Evolutionary conservation across 768 basidiomycete species (phyloP), one percentile per base, ranked within the genome.

Genomic region (Amanita rubescens): DNA sequence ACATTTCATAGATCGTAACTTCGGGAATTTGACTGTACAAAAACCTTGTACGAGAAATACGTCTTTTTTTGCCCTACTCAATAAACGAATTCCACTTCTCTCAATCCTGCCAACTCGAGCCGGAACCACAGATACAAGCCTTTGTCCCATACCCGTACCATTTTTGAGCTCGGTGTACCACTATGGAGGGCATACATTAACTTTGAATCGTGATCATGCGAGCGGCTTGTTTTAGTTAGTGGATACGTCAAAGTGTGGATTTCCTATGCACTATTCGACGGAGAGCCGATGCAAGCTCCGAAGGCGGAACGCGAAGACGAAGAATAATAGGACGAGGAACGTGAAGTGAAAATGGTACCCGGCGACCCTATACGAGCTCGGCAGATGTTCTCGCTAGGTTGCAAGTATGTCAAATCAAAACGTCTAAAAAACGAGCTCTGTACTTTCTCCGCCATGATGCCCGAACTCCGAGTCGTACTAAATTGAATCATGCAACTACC

Each of bases 241-340:
- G 90, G 90, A 3, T 94, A 98, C 65, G 88, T 93, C 70, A 97
- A 97, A 70, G 93, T 95, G 17, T 98, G 94, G 93, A 90, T 96
- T 52, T 85, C 93, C 50, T 98, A 87, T 67, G 95, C 95, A 0
- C 77, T 87, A 60, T 96, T 97, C 60, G 95, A 98, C 68, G 87
- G 83, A 5, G 86, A 87, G 60, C 73, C 81, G 5, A 85, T 89
- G 41, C 83, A 83, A 4, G 60, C 84, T 5, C 78, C 80, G 9
- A 73, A 85, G 19, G 81, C 78, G 3, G 71, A 77, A 60, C 75
- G 87, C 37, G 87, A 86, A 49, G 87, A 85, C 11, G 85, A 86
- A 8, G 87, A 87, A 10, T 83, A 85, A 17, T 82, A 81, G 3
- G 86, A 87, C 8, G 73, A 75, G 8, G 82, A 79, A 34, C 73